A percentile compares a stretch with the other conserved stretches of the same genome.
These are phyloP conservation scores for Helicocarpus griseus DNA, from an alignment of 2,329 filamentous ascomycete species.

Conservation along the genomic window DNA sequence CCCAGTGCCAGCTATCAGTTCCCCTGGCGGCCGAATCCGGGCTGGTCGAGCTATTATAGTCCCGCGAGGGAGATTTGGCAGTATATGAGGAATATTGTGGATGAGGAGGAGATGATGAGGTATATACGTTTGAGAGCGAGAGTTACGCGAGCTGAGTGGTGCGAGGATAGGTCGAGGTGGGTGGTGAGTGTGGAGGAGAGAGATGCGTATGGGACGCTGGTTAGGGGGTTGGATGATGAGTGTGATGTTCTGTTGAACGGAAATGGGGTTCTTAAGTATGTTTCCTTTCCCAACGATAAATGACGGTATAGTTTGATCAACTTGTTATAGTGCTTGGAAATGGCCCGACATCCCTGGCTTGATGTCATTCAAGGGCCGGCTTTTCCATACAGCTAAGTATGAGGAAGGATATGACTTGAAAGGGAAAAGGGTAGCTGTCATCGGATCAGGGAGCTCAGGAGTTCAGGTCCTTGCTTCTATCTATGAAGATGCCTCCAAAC, in stretches of 20 bases:
- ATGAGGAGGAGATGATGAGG: conserved; percentile 56
- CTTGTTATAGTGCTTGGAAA: conserved; percentile 24
- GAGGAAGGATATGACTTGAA: conserved; percentile 27
- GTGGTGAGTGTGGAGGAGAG: conserved; percentile 17
- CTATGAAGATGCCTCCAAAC: conserved; percentile 10
- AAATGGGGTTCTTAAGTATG: conserved; percentile 30
- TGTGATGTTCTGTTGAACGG: conserved; percentile 28
- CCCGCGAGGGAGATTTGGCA: conserved; percentile 56
- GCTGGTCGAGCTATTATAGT: conserved; percentile 61
- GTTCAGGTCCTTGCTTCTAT: conserved; percentile 27
- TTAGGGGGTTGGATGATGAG: conserved; percentile 18
- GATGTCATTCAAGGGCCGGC: conserved; percentile 36
- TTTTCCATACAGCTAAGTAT: conserved; percentile 38
- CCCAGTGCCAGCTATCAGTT: conserved; percentile 62
- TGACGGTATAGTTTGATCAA: conserved; percentile 4
- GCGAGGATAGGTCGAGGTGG: conserved; percentile 29
- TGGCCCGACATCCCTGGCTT: conserved; percentile 41
- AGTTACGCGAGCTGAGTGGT: conserved; percentile 51
- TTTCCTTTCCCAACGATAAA: conserved; percentile 18
- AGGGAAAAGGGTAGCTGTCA: conserved; percentile 20
- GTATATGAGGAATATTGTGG: conserved; percentile 56
- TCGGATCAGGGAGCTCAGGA: conserved; percentile 27
- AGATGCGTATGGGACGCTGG: conserved; percentile 9
- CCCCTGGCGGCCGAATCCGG: conserved; percentile 56
- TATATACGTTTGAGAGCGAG: conserved; percentile 46